A percentile compares a stretch with the other conserved stretches of the same genome.
phyloP scores from a whole-genome alignment of 75 land plant genomes.

The Selaginella moellendorffii region DNA sequence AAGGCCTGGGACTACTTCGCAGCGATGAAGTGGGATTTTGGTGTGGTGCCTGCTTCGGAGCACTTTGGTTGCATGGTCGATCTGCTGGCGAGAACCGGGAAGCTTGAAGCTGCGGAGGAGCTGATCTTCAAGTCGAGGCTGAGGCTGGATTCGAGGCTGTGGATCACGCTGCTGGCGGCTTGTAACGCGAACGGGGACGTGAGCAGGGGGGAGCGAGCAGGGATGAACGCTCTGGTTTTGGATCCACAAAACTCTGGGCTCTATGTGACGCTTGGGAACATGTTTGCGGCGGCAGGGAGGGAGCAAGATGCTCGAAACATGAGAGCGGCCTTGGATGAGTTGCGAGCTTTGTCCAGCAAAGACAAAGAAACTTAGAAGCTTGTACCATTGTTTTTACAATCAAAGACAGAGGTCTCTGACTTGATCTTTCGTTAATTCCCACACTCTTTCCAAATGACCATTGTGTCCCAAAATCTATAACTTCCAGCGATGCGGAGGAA shows the following conservation, averaged over 20 bases:
- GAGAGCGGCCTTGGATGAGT: background rate
- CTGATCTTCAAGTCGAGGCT: slow-evolving; percentile 22
- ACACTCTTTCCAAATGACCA: too few species aligned
- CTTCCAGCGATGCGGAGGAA: too few species aligned
- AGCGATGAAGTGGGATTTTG: slow-evolving; percentile 19
- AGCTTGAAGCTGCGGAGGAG: slow-evolving; percentile 25
- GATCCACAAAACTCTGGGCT: slow-evolving; percentile 28
- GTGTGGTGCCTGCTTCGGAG: slow-evolving; percentile 23
- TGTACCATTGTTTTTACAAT: too few species aligned
- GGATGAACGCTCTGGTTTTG: slow-evolving; percentile 15
- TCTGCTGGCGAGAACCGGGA: slow-evolving; percentile 37
- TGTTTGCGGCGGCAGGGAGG: background rate
- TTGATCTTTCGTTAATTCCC: too few species aligned
- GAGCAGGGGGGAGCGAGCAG: slow-evolving; percentile 15
- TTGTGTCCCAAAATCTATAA: too few species aligned
- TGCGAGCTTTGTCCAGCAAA: too few species aligned
- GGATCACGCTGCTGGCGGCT: slow-evolving; percentile 35
- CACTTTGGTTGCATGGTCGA: slow-evolving; percentile 43
- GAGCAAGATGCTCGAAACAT: background rate
- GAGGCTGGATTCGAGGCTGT: slow-evolving; percentile 19
- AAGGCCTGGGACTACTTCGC: slow-evolving; percentile 18
- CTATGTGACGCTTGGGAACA: background rate
- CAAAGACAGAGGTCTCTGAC: too few species aligned
- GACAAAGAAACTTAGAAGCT: too few species aligned
- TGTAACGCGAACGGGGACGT: slow-evolving; percentile 27